Evolutionary conservation across 2,329 filamentous ascomycete species (phyloP).

Genomic region (Calonectria honghensis): DNA sequence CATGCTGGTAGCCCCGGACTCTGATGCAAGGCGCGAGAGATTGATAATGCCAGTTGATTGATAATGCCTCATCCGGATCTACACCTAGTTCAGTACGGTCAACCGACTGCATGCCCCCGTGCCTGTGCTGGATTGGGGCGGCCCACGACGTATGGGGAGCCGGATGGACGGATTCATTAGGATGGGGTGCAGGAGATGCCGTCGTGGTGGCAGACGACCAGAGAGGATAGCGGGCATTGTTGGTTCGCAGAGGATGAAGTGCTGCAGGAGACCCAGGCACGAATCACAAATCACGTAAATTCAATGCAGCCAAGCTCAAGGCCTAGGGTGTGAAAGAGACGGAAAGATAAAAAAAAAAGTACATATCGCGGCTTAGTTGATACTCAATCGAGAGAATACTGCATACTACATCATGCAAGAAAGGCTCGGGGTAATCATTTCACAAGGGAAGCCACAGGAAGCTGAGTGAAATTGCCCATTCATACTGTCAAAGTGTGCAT

Average conservation of each 20-base stretch:
- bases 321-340: too few relatives aligned
- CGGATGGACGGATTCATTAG: slow-evolving; percentile 17
- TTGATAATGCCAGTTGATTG: slow-evolving; percentile 54
- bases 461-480: background rate
- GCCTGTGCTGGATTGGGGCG: background rate
- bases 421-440: slow-evolving; percentile 20
- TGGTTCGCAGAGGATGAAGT: slow-evolving; percentile 28
- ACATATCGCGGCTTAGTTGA: background rate
- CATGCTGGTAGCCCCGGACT: slow-evolving; percentile 39
- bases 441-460: background rate
- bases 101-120: slow-evolving; percentile 21
- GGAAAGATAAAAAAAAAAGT: too few relatives aligned
- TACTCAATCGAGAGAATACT: slow-evolving; percentile 3
- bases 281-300: background rate
- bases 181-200: background rate
- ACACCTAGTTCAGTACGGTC: slow-evolving; percentile 28
- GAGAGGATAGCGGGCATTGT: slow-evolving; percentile 1
- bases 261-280: slow-evolving; percentile 1
- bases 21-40: slow-evolving; percentile 42
- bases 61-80: slow-evolving; percentile 52
- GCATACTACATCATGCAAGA: slow-evolving; percentile 27
- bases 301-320: background rate
- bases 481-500: background rate
- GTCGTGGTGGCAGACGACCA: background rate
- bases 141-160: slow-evolving; percentile 4